A percentile compares a stretch with the other conserved stretches of the same genome.
phyloP scores from a whole-genome alignment of 106 monocot genomes.

The Dioscorea alata region DNA sequence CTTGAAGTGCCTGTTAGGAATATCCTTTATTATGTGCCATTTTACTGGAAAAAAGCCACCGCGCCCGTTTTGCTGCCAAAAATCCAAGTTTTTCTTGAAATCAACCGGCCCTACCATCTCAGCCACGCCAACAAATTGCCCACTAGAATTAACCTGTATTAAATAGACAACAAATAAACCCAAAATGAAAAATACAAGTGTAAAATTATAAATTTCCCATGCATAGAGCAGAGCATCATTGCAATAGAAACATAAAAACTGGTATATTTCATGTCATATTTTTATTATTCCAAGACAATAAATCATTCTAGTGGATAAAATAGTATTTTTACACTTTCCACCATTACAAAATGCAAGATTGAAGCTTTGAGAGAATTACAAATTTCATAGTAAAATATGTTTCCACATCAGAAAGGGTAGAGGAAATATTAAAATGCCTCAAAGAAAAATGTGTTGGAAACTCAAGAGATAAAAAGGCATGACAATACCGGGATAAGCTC shows the following conservation, averaged over 20 bases:
- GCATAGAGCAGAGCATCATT: background rate
- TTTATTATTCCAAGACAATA: no score
- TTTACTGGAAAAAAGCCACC: constrained; percentile 82
- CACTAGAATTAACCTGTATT: constrained; percentile 78
- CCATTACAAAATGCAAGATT: background rate
- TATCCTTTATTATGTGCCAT: constrained; percentile 93
- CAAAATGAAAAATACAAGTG: background rate
- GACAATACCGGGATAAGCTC: no score
- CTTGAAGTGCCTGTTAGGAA: constrained; percentile 51
- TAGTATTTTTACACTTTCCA: background rate
- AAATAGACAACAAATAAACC: background rate
- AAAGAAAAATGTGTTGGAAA: no score
- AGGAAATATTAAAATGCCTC: no score
- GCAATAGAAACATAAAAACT: background rate
- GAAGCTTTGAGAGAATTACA: background rate
- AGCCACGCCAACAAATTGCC: constrained; percentile 85
- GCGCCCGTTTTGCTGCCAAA: constrained; percentile 77
- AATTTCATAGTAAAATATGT: background rate
- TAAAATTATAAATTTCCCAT: background rate
- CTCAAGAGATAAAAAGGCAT: no score
- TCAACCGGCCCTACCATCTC: constrained; percentile 92
- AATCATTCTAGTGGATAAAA: background rate
- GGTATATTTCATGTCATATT: no score
- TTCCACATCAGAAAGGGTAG: background rate
- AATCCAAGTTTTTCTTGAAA: constrained; percentile 74